Evolutionary conservation across 768 basidiomycete genomes (phyloP).

Genomic region (Tulasnella sp.): DNA sequence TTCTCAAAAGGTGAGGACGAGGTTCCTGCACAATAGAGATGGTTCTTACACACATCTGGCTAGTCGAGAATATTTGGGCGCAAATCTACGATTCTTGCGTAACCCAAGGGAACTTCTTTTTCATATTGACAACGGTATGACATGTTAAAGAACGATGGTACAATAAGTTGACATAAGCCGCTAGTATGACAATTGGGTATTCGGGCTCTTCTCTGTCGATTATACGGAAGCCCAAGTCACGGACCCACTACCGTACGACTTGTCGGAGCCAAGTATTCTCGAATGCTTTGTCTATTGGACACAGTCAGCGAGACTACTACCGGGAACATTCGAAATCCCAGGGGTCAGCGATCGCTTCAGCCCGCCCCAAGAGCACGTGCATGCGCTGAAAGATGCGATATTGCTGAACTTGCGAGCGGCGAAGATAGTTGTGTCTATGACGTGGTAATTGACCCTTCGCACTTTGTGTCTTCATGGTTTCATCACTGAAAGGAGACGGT

Average conservation of each 20-base stretch:
- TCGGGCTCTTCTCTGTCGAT: background rate
- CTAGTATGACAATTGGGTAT: background rate
- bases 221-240: background rate
- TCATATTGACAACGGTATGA: background rate
- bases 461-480: constrained; percentile 46
- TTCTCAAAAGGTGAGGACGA: background rate
- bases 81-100: background rate
- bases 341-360: background rate
- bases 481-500: constrained; percentile 64
- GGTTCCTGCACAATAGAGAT: background rate
- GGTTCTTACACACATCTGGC: background rate
- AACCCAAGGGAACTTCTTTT: background rate
- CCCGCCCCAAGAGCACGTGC: background rate
- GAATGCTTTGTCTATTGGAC: background rate
- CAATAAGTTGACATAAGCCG: background rate
- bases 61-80: background rate
- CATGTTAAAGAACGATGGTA: no score
- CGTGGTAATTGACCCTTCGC: background rate
- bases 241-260: background rate
- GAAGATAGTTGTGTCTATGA: background rate
- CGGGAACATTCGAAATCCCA: background rate
- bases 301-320: background rate
- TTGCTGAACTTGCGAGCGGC: background rate
- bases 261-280: background rate
- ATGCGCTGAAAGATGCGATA: background rate